These are phyloP conservation scores for Saccharomycopsis sp. DNA, from an alignment of 805 yeast species.

Conservation along the genomic window DNA sequence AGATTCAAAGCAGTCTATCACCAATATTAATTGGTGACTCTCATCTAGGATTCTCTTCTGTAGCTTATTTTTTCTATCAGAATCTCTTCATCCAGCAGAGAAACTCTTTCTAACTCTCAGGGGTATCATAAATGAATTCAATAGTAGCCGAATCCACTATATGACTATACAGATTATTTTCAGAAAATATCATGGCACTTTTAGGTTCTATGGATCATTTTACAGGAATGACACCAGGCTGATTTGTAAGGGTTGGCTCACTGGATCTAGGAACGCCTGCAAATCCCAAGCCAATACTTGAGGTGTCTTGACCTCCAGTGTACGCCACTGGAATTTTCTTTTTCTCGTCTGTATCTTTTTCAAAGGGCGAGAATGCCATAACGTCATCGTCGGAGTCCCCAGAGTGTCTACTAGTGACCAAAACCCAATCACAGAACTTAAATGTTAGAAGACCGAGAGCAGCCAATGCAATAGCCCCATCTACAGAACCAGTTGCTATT, in stretches of 20 bases:
- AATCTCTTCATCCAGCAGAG: neutral
- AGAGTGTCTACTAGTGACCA: neutral
- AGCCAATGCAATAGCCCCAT: neutral
- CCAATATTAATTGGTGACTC: neutral
- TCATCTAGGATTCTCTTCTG: neutral
- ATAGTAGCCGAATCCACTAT: too few species aligned
- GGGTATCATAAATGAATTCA: too few species aligned
- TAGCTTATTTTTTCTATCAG: neutral
- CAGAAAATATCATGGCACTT: too few species aligned
- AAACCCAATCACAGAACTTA: neutral
- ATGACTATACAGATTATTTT: too few species aligned
- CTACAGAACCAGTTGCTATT: neutral
- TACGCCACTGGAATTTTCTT: neutral
- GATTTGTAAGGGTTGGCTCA: too few species aligned
- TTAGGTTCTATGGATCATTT: too few species aligned
- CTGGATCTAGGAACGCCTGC: neutral
- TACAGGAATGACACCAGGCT: too few species aligned
- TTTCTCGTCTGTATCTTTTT: neutral
- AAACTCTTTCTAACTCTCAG: too few species aligned
- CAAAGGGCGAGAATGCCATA: too few species aligned
- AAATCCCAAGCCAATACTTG: neutral
- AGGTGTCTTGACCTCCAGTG: neutral
- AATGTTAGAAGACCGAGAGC: neutral
- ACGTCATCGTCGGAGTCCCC: too few species aligned
- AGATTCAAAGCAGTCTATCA: too few species aligned